Evolutionary conservation across 23 red algal species (phyloP), one percentile per base, ranked within the genome.

Genomic region (Gracilaria vermiculophylla): DNA sequence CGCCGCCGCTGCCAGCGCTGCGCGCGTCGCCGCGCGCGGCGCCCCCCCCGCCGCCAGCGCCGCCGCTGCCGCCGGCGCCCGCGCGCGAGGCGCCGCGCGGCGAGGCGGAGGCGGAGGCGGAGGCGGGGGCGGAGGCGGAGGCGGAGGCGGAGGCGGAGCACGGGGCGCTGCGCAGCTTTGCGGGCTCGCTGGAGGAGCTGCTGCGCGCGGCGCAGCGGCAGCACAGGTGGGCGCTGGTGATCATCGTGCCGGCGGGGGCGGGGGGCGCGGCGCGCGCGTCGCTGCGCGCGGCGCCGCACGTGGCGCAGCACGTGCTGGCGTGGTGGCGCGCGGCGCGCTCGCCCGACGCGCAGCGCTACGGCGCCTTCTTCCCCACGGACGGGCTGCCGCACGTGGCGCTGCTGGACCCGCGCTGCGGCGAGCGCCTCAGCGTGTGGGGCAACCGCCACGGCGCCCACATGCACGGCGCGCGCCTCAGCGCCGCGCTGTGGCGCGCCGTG

Each of bases 341-440:
- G 2, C 52, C 78, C 28, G 79, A 85, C 27, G 90, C 90, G 35
- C 44, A 67, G 36, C 80, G 71, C 6, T 93, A 93, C 52, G 28
- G 34, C 31, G 78, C 78, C 0, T 93, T 85, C 69, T 93, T 85
- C 39, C 90, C 78, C 7, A 51, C 39, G 7, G 78, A 93, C 47
- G 71, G 78, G 24, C 45, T 76, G 41, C 90, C 90, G 16, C 90
- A 93, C 44, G 15, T 93, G 24, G 90, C 90, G 0, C 55, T 93
- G 11, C 67, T 93, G 24, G 90, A 93, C 53, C 90, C 90, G 35
- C 62, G 90, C 27, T 79, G 80, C 25, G 90, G 90, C 24, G 90
- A 93, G 78, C 78, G 90, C 15, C 80, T 93, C 6, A 32, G 44
- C 35, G 90, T 93, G n/a, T 93, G 90, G 90, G 84, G 84, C 40